Conservation (phyloP, 129 eudicot genomes). For the Apium graveolens region DNA sequence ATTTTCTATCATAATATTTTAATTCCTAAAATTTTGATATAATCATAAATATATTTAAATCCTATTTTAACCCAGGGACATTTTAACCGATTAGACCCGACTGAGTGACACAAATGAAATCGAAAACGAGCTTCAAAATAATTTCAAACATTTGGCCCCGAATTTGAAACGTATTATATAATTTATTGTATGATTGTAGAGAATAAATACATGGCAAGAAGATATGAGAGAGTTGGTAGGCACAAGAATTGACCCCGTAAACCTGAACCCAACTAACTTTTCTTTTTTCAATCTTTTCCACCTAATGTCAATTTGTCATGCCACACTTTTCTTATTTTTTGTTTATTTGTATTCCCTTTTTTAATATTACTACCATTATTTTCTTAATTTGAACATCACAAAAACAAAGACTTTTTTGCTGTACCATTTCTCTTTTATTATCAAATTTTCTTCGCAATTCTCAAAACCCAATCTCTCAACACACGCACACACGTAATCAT, state of each 20-base stretch:
- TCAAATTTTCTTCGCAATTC: not conserved
- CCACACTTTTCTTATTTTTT: not conserved
- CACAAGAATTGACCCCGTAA: not conserved
- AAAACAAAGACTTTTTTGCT: not conserved
- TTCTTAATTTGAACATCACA: not conserved
- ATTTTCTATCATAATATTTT: too few relatives aligned
- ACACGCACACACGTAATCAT: not conserved
- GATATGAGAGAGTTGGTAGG: not conserved
- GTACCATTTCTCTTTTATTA: not conserved
- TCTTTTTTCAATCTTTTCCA: not conserved
- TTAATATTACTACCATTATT: not conserved
- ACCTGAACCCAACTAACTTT: not conserved
- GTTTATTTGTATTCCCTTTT: not conserved
- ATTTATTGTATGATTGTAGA: too few relatives aligned
- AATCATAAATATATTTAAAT: too few relatives aligned
- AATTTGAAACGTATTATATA: too few relatives aligned
- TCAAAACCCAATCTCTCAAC: not conserved
- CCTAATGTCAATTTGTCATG: not conserved
- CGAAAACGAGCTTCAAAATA: too few relatives aligned
- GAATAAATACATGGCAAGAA: not conserved
- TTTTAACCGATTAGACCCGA: too few relatives aligned
- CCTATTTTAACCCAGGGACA: too few relatives aligned
- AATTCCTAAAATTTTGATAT: too few relatives aligned
- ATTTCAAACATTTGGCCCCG: too few relatives aligned
- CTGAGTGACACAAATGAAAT: too few relatives aligned